Conservation (phyloP, 345 rosid genomes). For the Fremontodendron californicum region DNA sequence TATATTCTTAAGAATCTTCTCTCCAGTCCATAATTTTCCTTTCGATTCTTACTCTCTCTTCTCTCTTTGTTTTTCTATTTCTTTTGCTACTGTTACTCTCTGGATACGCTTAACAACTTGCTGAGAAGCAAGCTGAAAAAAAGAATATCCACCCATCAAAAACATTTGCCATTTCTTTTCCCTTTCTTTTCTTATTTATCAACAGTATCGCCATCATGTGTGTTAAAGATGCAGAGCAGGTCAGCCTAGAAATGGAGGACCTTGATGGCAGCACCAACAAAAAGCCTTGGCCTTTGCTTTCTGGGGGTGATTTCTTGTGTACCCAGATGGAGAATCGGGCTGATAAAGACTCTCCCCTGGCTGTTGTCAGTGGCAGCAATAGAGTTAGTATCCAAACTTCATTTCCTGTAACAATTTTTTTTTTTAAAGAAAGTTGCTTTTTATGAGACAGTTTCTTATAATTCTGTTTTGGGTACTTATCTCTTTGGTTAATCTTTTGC, state of each 20-base stretch:
- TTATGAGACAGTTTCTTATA: not conserved
- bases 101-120: conserved; percentile 22
- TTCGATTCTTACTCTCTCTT: conserved; percentile 9
- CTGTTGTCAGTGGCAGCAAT: conserved; percentile 28
- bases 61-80: not conserved
- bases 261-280: conserved; percentile 16
- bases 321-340: conserved; percentile 38
- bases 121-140: not conserved
- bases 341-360: conserved; percentile 17
- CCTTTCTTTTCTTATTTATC: not conserved
- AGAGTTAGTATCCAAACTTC: conserved; percentile 27
- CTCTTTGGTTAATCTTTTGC: not conserved
- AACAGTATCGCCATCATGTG: conserved; percentile 32
- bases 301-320: conserved; percentile 27
- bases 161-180: not conserved
- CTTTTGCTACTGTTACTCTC: conserved; percentile 19
- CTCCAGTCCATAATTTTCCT: conserved; percentile 15
- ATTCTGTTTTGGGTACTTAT: not conserved
- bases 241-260: conserved; percentile 28
- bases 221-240: conserved; percentile 41
- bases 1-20: conserved; percentile 42
- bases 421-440: not conserved
- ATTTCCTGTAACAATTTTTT: conserved; percentile 30
- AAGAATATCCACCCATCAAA: too few relatives aligned
- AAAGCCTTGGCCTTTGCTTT: conserved; percentile 38